Base-by-base conservation (phyloP, 2,329 filamentous ascomycete species). In the Alternaria incomplexa region DNA sequence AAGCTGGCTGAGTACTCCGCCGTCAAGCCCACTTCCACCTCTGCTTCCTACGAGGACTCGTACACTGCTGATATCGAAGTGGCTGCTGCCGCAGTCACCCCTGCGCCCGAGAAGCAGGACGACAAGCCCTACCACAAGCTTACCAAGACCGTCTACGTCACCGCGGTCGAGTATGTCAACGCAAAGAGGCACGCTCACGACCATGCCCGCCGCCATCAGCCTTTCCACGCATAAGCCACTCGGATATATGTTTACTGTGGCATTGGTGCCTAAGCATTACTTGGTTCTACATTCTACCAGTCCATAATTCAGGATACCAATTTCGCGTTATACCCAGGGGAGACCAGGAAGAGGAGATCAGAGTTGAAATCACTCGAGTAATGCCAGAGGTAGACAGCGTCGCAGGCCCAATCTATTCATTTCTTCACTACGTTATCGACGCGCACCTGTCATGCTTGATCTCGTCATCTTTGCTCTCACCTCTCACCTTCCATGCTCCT, bases 351-450 rank as follows among this genome's bases (percentile, higher is more conserved):
- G 70, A 71, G 63, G 69, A 64, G 62, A 56, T 61, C 56, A 64
- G 62, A 67, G 68, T 63, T 53, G 58, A 70, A 72, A 62, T 61
- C 62, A 71, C 68, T 66, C 67, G 60, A 72, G 70, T 79, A 77
- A 78, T 78, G 75, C 67, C 69, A 52, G 70, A 68, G 70, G 74
- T 77, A 78, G 74, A 73, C 72, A 75, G 75, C 74, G 75, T 78
- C 75, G 75, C 76, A 77, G 73, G 73, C 70, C 26, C 70, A 76
- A 67, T 74, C 64, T 68, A 78, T 77, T 75, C 66, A 70, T 73
- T 77, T 68, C 62, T 69, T 72, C 66, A 65, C 66, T 63, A 56
- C 47, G 59, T 65, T 64, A 65, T 68, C 72, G 71, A 72, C 63
- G 68, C 72, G 68, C 71, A 68, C 67, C 72, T 58, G 68, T 68